Evolutionary conservation across 441 rosid species (phyloP), one percentile per base, ranked within the genome.

Genomic region (Adansonia grandidieri): DNA sequence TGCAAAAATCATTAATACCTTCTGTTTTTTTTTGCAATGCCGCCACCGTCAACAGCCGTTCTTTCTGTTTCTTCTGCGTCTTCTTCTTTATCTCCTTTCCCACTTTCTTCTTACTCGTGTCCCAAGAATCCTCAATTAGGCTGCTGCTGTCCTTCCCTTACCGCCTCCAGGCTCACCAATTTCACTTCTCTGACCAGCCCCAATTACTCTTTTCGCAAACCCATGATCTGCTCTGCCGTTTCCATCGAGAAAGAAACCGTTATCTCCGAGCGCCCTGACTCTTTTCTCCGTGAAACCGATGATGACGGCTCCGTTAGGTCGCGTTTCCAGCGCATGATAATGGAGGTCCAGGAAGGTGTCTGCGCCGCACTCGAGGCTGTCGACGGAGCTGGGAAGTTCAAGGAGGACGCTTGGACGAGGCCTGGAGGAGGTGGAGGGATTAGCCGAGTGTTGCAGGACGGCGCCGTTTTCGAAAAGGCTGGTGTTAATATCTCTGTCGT

Each of bases 361-460:
- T 95, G 99, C 77, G 82, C 71, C n/a, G 94, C 93, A 32, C 84
- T 96, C 42, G 94, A 94, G 87, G 89, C 79, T 17, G 89, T 78
- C 0, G 97, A 96, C 47, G 79, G 82, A 10, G 91, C 83, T 0
- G 91, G 88, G 20, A 92, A 89, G 80, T 96, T 96, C 79, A 91
- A 88, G 88, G 99, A 96, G 88, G 99, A 96, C 66, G 97, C 93
- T 17, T 96, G 99, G 99, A 92, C 97, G 0, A 87, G 98, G 81
- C 97, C 97, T 0, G 99, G 98, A 6, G 99, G 99, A 1, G 99
- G 99, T 0, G 99, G 99, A 0, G 99, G 99, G 19, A 94, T 96
- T 76, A 96, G 98, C 74, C 85, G 97, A 54, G 98, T 94, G 14
- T 85, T 96, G 77, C 98, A 96, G 53, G 95, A 94, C 40, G 98